Percentiles rank a stretch among this genome's conserved stretches.
These are phyloP conservation scores for Gossypium sturtianum DNA, from an alignment of 345 rosid species.

Conservation along the genomic window DNA sequence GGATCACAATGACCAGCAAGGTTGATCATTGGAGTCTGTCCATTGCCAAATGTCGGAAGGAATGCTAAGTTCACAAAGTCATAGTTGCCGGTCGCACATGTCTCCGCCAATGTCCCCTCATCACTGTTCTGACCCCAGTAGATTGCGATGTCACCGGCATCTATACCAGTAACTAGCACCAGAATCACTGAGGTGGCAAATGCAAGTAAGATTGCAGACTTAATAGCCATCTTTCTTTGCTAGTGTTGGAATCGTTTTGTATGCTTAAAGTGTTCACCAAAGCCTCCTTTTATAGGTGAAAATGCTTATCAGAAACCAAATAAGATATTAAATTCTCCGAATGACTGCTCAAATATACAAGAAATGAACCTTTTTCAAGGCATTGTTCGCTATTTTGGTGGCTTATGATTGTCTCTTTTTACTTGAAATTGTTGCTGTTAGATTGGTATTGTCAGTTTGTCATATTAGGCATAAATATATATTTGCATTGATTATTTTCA, in stretches of 20 bases:
- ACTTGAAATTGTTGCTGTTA: neutral
- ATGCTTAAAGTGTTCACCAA: neutral
- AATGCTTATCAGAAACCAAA: neutral
- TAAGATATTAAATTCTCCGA: neutral
- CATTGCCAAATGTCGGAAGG: conserved; percentile 22
- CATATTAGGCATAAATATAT: too few relatives aligned
- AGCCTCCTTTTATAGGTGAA: neutral
- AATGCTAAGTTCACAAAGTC: conserved; percentile 26
- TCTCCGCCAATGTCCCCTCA: conserved; percentile 9
- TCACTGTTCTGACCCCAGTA: conserved; percentile 14
- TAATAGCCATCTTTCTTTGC: neutral
- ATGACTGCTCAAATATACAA: neutral
- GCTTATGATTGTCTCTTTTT: neutral
- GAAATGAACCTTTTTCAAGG: neutral
- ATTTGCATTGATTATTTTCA: too few relatives aligned
- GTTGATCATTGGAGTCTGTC: conserved; percentile 22
- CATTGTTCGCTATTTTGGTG: neutral
- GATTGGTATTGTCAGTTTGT: neutral
- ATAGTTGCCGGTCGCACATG: conserved; percentile 15
- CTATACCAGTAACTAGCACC: neutral
- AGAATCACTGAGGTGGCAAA: neutral
- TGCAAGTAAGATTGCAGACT: neutral
- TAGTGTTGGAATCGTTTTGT: neutral
- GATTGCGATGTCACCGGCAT: neutral
- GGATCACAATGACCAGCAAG: conserved; percentile 26